These are phyloP conservation scores for Leishmania arabica DNA, from an alignment of 208 protist genomes.

Conservation along the genomic window DNA sequence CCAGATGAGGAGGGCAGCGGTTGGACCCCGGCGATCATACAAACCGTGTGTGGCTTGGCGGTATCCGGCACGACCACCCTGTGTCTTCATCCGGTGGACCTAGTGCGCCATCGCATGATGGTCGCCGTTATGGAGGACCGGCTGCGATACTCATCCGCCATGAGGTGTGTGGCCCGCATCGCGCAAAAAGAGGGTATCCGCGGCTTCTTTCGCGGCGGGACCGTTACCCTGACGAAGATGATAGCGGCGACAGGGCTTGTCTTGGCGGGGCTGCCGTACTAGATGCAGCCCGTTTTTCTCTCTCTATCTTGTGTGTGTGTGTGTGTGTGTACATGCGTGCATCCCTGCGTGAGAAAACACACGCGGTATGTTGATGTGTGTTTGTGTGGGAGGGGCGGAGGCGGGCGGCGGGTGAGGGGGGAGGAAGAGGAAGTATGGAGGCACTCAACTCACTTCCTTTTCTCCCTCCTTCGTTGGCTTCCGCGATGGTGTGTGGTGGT, in stretches of 20 bases:
- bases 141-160: conserved; percentile 54
- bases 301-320: neutral
- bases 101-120: conserved; percentile 84
- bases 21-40: conserved; percentile 43
- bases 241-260: conserved; percentile 47
- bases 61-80: conserved; percentile 64
- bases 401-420: neutral
- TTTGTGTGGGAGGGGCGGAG: neutral
- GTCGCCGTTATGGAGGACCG: conserved; percentile 69
- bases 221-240: conserved; percentile 61
- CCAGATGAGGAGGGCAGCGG: conserved; percentile 41
- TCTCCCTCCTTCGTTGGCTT: neutral
- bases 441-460: neutral
- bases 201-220: conserved; percentile 75
- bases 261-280: conserved; percentile 38
- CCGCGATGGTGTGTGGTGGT: neutral
- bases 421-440: neutral
- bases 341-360: neutral
- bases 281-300: neutral
- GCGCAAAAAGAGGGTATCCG: conserved; percentile 56
- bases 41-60: conserved; percentile 49
- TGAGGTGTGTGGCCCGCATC: conserved; percentile 63
- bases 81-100: conserved; percentile 74
- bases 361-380: neutral
- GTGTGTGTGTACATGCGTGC: neutral